These are phyloP conservation scores for Westerdykella aurantiaca DNA, from an alignment of 2,329 filamentous ascomycete genomes.

Conservation along the genomic window DNA sequence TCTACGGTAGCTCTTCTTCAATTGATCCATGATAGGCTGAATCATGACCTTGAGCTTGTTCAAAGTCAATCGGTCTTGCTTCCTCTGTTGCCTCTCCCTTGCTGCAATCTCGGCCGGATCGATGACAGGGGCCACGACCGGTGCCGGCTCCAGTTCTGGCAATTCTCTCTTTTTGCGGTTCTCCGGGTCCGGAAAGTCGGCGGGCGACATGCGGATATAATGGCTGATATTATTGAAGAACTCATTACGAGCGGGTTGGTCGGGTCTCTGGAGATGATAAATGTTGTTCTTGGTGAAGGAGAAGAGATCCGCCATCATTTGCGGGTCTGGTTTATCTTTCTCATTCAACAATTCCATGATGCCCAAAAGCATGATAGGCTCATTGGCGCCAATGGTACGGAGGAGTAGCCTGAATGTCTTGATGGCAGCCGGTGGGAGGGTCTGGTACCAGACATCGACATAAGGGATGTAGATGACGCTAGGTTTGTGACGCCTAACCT, in stretches of 20 bases:
- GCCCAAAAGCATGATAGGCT: constrained; percentile 83
- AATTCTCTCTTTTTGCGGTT: constrained; percentile 83
- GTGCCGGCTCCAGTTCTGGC: constrained; percentile 67
- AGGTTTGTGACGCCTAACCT: constrained; percentile 89
- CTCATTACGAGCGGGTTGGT: constrained; percentile 61
- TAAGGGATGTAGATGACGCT: constrained; percentile 93
- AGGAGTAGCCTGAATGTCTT: constrained; percentile 80
- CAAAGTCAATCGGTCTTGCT: constrained; percentile 74
- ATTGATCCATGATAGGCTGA: constrained; percentile 95
- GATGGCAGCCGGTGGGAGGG: constrained; percentile 59
- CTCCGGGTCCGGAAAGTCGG: constrained; percentile 79
- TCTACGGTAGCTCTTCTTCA: constrained; percentile 82
- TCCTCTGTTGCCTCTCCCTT: constrained; percentile 72
- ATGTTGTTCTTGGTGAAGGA: constrained; percentile 77
- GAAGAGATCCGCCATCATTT: constrained; percentile 72
- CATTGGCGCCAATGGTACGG: constrained; percentile 76
- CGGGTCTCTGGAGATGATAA: constrained; percentile 63
- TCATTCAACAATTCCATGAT: constrained; percentile 66
- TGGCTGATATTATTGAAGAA: constrained; percentile 73
- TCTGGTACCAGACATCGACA: constrained; percentile 79
- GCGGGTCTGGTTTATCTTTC: constrained; percentile 50
- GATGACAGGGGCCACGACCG: constrained; percentile 51
- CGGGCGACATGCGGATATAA: constrained; percentile 72
- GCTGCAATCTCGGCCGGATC: constrained; percentile 60
- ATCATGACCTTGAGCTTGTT: constrained; percentile 84